Conservation (phyloP, 768 basidiomycete species). For the Lentinula raphanica region DNA sequence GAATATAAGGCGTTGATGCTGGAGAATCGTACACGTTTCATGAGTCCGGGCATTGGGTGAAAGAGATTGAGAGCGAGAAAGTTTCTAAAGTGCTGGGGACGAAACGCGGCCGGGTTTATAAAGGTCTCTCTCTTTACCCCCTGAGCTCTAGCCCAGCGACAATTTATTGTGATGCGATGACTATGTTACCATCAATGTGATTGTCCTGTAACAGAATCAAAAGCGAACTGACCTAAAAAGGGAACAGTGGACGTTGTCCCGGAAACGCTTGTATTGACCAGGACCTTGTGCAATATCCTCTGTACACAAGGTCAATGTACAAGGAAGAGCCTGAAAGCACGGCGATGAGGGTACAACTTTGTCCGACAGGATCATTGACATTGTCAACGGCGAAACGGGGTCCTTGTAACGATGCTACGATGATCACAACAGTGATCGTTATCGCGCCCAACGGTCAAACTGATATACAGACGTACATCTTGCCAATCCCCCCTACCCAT, state of each 20-base stretch:
- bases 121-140: background rate
- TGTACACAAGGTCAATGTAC: background rate
- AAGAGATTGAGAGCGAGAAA: background rate
- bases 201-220: background rate
- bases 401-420: background rate
- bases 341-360: background rate
- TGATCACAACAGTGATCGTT: background rate
- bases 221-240: constrained; percentile 1
- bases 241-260: background rate
- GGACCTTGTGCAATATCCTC: background rate
- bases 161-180: background rate
- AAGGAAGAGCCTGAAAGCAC: background rate
- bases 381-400: background rate
- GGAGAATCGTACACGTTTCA: constrained; percentile 9
- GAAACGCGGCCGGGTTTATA: background rate
- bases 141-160: background rate
- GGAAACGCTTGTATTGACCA: background rate
- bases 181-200: constrained; percentile 3
- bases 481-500: background rate
- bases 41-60: constrained; percentile 2
- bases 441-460: background rate
- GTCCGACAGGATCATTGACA: background rate
- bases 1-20: constrained; percentile 6
- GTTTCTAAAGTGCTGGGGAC: background rate
- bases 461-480: background rate